A percentile compares a stretch with the other conserved stretches of the same genome.
Evolutionary conservation across 139 green algal genomes (phyloP).

Genomic region (Chlorella sorokiniana): DNA sequence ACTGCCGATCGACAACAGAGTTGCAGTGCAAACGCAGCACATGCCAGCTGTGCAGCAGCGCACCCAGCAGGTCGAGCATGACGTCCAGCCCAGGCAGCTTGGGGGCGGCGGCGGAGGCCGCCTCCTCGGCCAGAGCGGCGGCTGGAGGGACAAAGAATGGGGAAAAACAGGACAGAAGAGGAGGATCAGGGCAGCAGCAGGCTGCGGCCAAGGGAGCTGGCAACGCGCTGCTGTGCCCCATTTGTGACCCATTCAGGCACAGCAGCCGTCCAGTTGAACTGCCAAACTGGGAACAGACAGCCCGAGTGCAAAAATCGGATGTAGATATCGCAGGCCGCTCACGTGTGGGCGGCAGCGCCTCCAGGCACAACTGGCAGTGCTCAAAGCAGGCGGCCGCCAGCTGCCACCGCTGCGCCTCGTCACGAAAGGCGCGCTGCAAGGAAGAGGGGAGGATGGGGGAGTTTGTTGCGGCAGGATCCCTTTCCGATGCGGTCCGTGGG

Average conservation of each 20-base stretch:
- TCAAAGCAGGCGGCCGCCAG: constrained; percentile 62
- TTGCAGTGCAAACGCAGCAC: background rate
- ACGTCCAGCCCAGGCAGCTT: constrained; percentile 49
- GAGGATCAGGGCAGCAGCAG: background rate
- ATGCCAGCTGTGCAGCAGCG: background rate
- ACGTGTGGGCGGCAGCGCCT: background rate
- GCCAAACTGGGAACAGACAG: too few species aligned
- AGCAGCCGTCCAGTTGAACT: background rate
- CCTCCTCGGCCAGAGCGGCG: constrained; percentile 16
- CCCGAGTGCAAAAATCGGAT: too few species aligned
- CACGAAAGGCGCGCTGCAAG: constrained; percentile 38
- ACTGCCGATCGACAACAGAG: background rate
- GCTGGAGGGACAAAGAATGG: constrained; percentile 4
- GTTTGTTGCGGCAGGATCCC: too few species aligned
- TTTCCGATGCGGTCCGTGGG: too few species aligned
- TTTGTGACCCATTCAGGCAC: too few species aligned
- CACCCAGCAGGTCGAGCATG: constrained; percentile 71
- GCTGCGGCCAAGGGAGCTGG: background rate
- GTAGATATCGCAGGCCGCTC: background rate
- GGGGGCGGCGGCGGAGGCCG: background rate
- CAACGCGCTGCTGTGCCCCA: too few species aligned
- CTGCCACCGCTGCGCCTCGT: constrained; percentile 73
- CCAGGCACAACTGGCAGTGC: constrained; percentile 59
- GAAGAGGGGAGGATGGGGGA: too few species aligned
- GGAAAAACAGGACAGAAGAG: background rate